Evolutionary conservation across 176 grass and related monocot species (phyloP).

Genomic region (Oryza glaberrima): DNA sequence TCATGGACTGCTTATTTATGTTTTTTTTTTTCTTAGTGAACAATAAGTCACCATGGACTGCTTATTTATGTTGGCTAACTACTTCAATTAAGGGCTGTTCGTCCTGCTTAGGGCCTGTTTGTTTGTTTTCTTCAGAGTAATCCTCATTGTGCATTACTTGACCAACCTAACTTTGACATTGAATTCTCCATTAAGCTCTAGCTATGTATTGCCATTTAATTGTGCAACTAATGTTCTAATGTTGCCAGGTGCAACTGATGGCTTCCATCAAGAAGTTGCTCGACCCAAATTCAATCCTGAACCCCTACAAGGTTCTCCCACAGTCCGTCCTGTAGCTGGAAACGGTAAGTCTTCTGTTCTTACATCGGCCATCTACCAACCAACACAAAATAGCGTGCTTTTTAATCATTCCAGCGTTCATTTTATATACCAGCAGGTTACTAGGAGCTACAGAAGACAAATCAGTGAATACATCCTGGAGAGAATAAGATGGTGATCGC

Average conservation of each 20-base stretch:
- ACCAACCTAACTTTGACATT: conserved; percentile 6
- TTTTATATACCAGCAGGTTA: background rate
- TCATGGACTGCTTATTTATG: background rate
- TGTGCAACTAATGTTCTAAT: background rate
- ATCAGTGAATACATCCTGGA: background rate
- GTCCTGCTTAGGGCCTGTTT: conserved; percentile 12
- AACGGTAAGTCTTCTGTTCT: conserved; percentile 37
- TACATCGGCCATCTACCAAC: background rate
- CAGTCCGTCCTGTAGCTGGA: conserved; percentile 55
- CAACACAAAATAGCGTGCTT: background rate
- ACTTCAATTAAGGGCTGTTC: background rate
- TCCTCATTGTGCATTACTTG: background rate
- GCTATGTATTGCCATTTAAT: background rate
- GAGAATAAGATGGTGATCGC: background rate
- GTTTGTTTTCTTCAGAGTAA: background rate
- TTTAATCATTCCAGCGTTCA: background rate
- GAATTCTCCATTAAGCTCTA: background rate
- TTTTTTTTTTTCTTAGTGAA: background rate
- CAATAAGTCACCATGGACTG: background rate
- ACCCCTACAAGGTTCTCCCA: conserved; percentile 95
- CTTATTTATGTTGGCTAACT: background rate
- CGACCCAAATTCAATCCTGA: conserved; percentile 86
- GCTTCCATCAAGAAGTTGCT: conserved; percentile 81
- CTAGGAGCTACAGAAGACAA: background rate
- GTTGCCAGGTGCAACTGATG: conserved; percentile 82